phyloP scores from a whole-genome alignment of 2,329 filamentous ascomycete species.

The Fusarium sp. region DNA sequence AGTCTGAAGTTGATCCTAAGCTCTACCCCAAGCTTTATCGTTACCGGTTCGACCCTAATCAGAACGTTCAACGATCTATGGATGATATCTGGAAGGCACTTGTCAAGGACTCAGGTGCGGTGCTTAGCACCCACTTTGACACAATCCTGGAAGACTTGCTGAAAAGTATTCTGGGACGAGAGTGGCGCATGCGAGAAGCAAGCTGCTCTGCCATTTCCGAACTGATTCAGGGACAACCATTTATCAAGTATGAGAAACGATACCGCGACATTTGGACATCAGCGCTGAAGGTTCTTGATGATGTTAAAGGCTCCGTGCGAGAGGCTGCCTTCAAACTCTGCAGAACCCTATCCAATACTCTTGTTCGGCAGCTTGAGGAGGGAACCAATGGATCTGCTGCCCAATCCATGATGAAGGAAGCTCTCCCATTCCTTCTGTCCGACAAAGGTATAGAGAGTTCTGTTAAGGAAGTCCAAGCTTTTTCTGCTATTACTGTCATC shows the following conservation, averaged over 20 bases:
- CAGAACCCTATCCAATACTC: slow-evolving; percentile 83
- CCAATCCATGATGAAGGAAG: slow-evolving; percentile 83
- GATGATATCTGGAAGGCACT: slow-evolving; percentile 97
- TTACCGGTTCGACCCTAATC: slow-evolving; percentile 95
- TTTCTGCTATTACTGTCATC: slow-evolving; percentile 85
- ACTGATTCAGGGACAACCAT: slow-evolving; percentile 83
- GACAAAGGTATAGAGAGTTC: slow-evolving; percentile 90
- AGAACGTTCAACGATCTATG: slow-evolving; percentile 94
- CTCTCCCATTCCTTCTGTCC: slow-evolving; percentile 90
- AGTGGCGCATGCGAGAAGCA: slow-evolving; percentile 94
- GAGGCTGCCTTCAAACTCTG: slow-evolving; percentile 85
- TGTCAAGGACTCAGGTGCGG: slow-evolving; percentile 86
- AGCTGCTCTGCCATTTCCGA: slow-evolving; percentile 92
- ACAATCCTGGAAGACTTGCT: slow-evolving; percentile 90
- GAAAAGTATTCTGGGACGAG: slow-evolving; percentile 85
- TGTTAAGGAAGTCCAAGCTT: slow-evolving; percentile 87
- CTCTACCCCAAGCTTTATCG: slow-evolving; percentile 95
- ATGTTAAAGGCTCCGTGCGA: slow-evolving; percentile 93
- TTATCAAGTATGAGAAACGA: slow-evolving; percentile 83
- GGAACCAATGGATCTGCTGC: slow-evolving; percentile 78
- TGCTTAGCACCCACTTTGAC: slow-evolving; percentile 86
- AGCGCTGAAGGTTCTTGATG: slow-evolving; percentile 91
- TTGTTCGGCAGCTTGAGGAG: slow-evolving; percentile 87
- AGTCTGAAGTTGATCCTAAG: slow-evolving; percentile 89
- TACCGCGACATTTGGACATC: slow-evolving; percentile 87